Base-by-base conservation (phyloP, 768 basidiomycete genomes). In the Infundibulicybe gibba region DNA sequence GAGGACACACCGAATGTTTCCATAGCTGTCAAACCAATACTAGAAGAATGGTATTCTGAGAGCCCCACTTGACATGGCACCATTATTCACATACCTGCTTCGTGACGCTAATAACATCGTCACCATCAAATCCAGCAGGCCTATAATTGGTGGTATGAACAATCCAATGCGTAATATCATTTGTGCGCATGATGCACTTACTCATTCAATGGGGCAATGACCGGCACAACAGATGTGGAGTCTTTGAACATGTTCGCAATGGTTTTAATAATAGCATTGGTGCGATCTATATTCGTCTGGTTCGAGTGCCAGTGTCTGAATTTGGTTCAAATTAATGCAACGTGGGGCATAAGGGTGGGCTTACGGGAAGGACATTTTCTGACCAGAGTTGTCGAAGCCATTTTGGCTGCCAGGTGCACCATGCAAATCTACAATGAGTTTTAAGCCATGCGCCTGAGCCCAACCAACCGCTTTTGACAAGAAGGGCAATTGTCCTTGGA, bases 361-460 rank as follows among this genome's bases (percentile, higher is more conserved):
- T 53, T 48, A 77, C 62, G 90, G 89, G 53, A 62, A 77, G 9
- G 71, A 47, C 50, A 80, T 61, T 49, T 64, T 77, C 42, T 83
- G 85, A 15, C 90, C 90, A 40, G 88, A 90, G 56, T 92, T 92
- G 56, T 92, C 90, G 56, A 80, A 92, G 16, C 81, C 87, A 53
- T 90, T 90, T 64, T 93, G 88, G 60, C 85, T 87, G 13, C 92
- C 92, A 1, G 92, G 89, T 25, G 80, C 90, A 62, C 81, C 81
- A 51, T 85, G 83, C 1, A 90, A 75, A 67, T 94, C 93, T 33
- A 95, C 61, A 40, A 95, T 83, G 25, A 94, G 67, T 56, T 93
- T 94, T 40, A 97, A 61, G 8, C 83, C 83, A 54, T 88, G 64
- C 19, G 73, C 71, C 39, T 66, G 64, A 1, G 93, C 92, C 82